Evolutionary conservation across 192 early-diverging fungal species (phyloP).

Genomic region (Linderina pennispora): DNA sequence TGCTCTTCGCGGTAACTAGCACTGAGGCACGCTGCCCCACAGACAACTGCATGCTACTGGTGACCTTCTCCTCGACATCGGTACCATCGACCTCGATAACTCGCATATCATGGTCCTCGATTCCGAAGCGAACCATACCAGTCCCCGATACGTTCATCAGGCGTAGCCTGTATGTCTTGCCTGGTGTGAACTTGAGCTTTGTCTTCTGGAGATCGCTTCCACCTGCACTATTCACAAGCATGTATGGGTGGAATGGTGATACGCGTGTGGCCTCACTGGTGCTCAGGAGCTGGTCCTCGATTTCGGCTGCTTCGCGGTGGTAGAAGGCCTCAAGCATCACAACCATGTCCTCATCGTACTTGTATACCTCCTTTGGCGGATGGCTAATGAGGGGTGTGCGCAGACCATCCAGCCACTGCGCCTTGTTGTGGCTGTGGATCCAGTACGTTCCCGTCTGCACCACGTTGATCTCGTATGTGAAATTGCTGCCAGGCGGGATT

Average conservation of each 20-base stretch:
- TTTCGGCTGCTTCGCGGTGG: slow-evolving; percentile 50
- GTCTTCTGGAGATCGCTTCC: slow-evolving; percentile 49
- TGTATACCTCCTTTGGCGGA: slow-evolving; percentile 46
- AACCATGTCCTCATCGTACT: slow-evolving; percentile 63
- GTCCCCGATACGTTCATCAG: slow-evolving; percentile 72
- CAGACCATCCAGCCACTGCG: slow-evolving; percentile 78
- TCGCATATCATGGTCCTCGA: slow-evolving; percentile 69
- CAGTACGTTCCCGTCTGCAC: slow-evolving; percentile 78
- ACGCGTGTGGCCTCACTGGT: slow-evolving; percentile 26
- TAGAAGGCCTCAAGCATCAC: slow-evolving; percentile 71
- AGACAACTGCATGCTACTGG: slow-evolving; percentile 53
- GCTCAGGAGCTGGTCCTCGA: slow-evolving; percentile 55
- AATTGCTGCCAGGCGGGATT: slow-evolving; percentile 56
- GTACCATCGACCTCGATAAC: slow-evolving; percentile 83
- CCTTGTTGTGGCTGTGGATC: slow-evolving; percentile 67
- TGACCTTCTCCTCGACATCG: slow-evolving; percentile 52
- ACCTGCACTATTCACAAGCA: slow-evolving; percentile 54
- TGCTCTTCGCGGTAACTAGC: slow-evolving; percentile 64
- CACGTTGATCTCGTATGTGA: slow-evolving; percentile 62
- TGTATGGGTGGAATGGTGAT: slow-evolving; percentile 26
- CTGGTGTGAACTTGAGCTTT: slow-evolving; percentile 56
- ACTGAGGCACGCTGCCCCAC: slow-evolving; percentile 78
- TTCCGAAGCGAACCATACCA: slow-evolving; percentile 65
- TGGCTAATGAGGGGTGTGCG: slow-evolving; percentile 68
- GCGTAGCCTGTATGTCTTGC: slow-evolving; percentile 79